Evolutionary conservation across 805 yeast species (phyloP).

Genomic region (Ogataea trehalophila): DNA sequence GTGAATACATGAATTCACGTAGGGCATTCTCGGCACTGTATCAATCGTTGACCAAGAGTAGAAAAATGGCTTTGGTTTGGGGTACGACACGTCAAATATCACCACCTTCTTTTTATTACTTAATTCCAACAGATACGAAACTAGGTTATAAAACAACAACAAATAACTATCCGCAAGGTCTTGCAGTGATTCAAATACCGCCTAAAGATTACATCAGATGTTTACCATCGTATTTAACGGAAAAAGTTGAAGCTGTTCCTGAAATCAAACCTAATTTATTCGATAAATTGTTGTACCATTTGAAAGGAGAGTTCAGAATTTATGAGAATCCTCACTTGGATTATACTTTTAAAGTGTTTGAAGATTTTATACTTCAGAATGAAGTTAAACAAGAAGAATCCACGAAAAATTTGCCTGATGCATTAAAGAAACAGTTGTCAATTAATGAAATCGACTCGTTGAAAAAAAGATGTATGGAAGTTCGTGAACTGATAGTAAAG

Average conservation of each 20-base stretch:
- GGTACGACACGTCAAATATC: conserved; percentile 55
- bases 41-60: conserved; percentile 46
- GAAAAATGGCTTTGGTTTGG: conserved; percentile 66
- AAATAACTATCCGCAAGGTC: conserved; percentile 57
- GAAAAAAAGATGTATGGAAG: conserved; percentile 9
- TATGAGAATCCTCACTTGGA: conserved; percentile 57
- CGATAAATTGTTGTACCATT: conserved; percentile 20
- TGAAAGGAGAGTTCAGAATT: conserved; percentile 29
- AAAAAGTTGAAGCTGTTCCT: conserved; percentile 19
- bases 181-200: conserved; percentile 66
- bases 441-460: conserved; percentile 20
- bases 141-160: conserved; percentile 11
- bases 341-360: conserved; percentile 60
- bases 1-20: conserved; percentile 54
- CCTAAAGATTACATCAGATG: conserved; percentile 70
- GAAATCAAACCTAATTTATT: conserved; percentile 15
- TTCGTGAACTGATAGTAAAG: conserved; percentile 9
- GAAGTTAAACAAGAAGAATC: conserved; percentile 27
- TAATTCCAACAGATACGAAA: conserved; percentile 46
- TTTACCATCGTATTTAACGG: conserved; percentile 40
- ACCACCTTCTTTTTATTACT: conserved; percentile 51
- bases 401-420: conserved; percentile 4
- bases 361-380: conserved; percentile 60
- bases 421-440: conserved; percentile 13
- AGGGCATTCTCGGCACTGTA: conserved; percentile 65